Conservation (phyloP, 2,329 filamentous ascomycete genomes). For the Didymella lethalis region DNA sequence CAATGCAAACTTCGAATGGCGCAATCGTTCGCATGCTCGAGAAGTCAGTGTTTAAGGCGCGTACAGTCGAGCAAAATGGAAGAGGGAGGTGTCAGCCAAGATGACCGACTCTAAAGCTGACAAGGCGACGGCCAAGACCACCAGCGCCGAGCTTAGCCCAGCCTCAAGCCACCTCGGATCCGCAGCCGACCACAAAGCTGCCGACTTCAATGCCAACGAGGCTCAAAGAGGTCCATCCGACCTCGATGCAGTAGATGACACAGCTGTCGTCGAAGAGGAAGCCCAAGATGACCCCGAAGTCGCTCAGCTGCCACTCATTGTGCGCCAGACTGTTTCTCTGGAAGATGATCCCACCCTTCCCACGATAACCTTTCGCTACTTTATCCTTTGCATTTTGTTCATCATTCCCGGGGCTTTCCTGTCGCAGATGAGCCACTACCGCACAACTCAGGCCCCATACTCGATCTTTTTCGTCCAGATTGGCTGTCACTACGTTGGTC, state of each 20-base stretch:
- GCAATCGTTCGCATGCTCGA: slow-evolving; percentile 10
- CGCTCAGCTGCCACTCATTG: slow-evolving; percentile 61
- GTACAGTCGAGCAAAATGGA: slow-evolving; percentile 1
- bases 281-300: slow-evolving; percentile 39
- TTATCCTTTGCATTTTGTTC: slow-evolving; percentile 63
- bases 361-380: slow-evolving; percentile 68
- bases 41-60: slow-evolving; percentile 11
- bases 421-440: slow-evolving; percentile 63
- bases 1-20: slow-evolving; percentile 21
- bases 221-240: slow-evolving; percentile 5
- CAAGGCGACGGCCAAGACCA: slow-evolving; percentile 24
- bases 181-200: slow-evolving; percentile 8
- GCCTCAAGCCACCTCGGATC: slow-evolving; percentile 16
- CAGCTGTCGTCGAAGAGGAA: slow-evolving; percentile 25
- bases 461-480: slow-evolving; percentile 70
- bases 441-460: slow-evolving; percentile 66
- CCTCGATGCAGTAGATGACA: slow-evolving; percentile 20
- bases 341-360: slow-evolving; percentile 64
- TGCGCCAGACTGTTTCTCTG: slow-evolving; percentile 65
- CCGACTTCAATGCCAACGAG: slow-evolving; percentile 8
- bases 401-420: slow-evolving; percentile 66
- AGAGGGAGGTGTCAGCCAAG: slow-evolving; percentile 12
- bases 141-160: slow-evolving; percentile 25
- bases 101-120: slow-evolving; percentile 21
- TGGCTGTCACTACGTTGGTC: slow-evolving; percentile 63